Evolutionary conservation across 495 filamentous ascomycete species (phyloP).

Genomic region (Xylaria bambusicola): DNA sequence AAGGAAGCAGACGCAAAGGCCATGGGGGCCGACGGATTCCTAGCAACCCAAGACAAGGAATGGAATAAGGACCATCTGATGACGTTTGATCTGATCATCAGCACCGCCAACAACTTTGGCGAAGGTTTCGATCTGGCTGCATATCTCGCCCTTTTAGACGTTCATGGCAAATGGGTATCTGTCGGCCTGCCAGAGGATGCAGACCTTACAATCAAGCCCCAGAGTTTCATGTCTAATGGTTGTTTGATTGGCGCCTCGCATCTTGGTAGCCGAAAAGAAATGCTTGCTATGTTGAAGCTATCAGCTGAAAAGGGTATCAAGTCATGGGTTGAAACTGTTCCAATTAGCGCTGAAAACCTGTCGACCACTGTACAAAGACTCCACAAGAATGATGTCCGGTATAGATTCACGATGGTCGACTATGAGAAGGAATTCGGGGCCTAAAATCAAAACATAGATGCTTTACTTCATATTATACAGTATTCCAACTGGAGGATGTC

Average conservation of each 20-base stretch:
- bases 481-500: background rate
- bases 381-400: conserved; percentile 64
- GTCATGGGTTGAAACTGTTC: conserved; percentile 78
- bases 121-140: conserved; percentile 60
- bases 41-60: conserved; percentile 64
- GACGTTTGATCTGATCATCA: conserved; percentile 63
- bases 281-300: conserved; percentile 78
- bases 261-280: conserved; percentile 78
- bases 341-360: conserved; percentile 69
- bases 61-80: conserved; percentile 60
- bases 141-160: conserved; percentile 78
- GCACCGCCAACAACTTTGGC: conserved; percentile 54
- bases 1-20: conserved; percentile 69
- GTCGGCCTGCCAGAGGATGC: conserved; percentile 83
- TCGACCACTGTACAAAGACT: conserved; percentile 67
- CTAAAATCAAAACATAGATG: background rate
- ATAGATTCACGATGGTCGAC: conserved; percentile 54
- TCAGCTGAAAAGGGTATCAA: conserved; percentile 79
- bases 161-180: conserved; percentile 80
- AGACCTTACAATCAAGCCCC: conserved; percentile 72
- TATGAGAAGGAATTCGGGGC: conserved; percentile 52
- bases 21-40: conserved; percentile 74
- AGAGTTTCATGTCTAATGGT: conserved; percentile 75
- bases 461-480: background rate
- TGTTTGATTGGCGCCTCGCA: conserved; percentile 80